These are phyloP conservation scores for Suillus americanus DNA, from an alignment of 768 basidiomycete species.

Conservation along the genomic window DNA sequence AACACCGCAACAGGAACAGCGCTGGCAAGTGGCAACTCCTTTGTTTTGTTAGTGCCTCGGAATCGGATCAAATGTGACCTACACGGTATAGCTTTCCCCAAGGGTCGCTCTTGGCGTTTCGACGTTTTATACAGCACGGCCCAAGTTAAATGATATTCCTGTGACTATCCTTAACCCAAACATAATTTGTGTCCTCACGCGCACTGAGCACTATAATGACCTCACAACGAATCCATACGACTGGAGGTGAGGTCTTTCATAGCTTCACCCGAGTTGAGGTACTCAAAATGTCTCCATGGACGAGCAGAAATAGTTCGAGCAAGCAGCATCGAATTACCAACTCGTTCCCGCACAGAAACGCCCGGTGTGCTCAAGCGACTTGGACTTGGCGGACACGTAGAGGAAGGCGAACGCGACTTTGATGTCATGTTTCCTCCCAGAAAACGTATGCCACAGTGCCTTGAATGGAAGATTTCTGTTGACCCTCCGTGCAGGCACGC, in stretches of 20 bases:
- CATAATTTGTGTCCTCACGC: neutral
- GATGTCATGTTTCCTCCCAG: slow-evolving; percentile 8
- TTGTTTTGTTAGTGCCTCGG: neutral
- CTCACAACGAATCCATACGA: neutral
- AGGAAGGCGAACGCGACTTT: slow-evolving; percentile 19
- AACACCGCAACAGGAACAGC: neutral
- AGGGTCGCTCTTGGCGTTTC: neutral
- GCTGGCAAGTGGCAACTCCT: no score
- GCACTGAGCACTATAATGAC: slow-evolving; percentile 1
- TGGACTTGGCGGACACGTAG: slow-evolving; percentile 13
- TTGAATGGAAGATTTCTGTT: neutral
- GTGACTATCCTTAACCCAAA: neutral
- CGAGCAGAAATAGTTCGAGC: slow-evolving; percentile 5
- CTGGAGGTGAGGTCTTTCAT: neutral
- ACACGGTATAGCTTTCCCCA: neutral
- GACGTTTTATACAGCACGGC: neutral
- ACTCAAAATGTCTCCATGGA: neutral
- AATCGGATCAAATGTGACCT: slow-evolving; percentile 3
- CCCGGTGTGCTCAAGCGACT: slow-evolving; percentile 21
- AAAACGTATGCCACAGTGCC: slow-evolving; percentile 17
- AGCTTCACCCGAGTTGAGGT: neutral
- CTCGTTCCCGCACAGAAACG: slow-evolving; percentile 17
- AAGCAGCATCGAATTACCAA: neutral
- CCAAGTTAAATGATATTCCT: neutral
- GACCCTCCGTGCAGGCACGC: slow-evolving; percentile 34